Conservation (phyloP, 1,284 basidiomycete species). For the Trichosporon ovoides region DNA sequence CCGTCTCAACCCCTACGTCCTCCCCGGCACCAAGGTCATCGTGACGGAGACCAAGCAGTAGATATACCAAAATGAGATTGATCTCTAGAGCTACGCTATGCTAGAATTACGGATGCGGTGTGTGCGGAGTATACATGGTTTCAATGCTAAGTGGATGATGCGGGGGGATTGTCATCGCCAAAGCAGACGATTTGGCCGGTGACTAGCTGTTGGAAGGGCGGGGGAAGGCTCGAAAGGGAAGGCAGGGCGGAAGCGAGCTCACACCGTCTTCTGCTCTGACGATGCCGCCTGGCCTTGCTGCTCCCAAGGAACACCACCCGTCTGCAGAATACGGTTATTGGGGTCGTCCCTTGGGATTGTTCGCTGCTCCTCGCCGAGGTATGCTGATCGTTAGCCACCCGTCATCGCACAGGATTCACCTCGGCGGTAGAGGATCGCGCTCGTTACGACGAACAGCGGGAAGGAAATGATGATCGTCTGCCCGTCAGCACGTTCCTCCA, state of each 20-base stretch:
- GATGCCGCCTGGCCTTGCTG: constrained; percentile 17
- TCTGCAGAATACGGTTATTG: constrained; percentile 16
- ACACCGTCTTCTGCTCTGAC: not conserved
- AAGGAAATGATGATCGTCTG: constrained; percentile 46
- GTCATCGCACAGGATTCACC: constrained; percentile 20
- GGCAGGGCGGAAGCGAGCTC: too few relatives aligned
- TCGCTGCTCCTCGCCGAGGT: constrained; percentile 42
- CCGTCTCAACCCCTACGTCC: constrained; percentile 87
- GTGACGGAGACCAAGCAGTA: constrained; percentile 46
- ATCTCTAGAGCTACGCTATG: constrained; percentile 7
- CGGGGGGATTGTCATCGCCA: too few relatives aligned
- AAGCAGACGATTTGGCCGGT: too few relatives aligned
- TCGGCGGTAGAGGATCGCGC: constrained; percentile 44
- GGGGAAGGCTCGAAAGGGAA: too few relatives aligned
- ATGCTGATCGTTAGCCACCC: constrained; percentile 22
- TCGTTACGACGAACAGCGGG: constrained; percentile 43
- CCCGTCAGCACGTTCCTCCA: not conserved
- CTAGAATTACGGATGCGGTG: not conserved
- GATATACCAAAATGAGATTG: not conserved
- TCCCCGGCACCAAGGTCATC: constrained; percentile 78
- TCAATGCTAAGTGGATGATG: not conserved
- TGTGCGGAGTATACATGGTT: not conserved
- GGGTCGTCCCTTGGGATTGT: constrained; percentile 23
- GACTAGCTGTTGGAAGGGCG: too few relatives aligned
- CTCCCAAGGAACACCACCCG: constrained; percentile 13